Conservation (phyloP, 441 rosid genomes). For the Bruguiera hainesii region DNA sequence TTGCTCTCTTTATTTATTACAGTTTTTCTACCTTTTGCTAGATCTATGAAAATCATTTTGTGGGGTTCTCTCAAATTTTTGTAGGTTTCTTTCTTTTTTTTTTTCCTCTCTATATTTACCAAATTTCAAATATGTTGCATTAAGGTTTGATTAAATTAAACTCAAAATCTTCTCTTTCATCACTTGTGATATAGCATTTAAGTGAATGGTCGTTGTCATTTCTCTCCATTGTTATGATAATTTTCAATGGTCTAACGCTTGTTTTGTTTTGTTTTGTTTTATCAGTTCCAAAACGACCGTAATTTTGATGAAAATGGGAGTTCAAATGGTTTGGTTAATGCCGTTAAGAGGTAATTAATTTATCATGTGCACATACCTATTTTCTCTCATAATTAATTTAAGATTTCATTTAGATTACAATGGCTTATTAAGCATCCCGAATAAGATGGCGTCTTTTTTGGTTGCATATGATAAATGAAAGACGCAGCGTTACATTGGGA, state of each 20-base stretch:
- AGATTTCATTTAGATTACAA: no score
- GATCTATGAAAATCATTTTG: slow-evolving; percentile 21
- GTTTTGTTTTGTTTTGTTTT: slow-evolving; percentile 18
- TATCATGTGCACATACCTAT: not conserved
- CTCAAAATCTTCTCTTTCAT: slow-evolving; percentile 24
- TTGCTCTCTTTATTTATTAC: not conserved
- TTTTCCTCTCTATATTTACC: not conserved
- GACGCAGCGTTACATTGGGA: slow-evolving; percentile 18
- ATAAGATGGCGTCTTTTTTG: no score
- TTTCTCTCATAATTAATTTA: slow-evolving; percentile 28
- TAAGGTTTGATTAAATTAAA: slow-evolving; percentile 42
- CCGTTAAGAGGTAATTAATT: slow-evolving; percentile 39
- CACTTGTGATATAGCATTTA: slow-evolving; percentile 27
- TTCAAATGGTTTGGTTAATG: slow-evolving; percentile 40
- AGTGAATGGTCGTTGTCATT: slow-evolving; percentile 34
- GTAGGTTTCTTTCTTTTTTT: slow-evolving; percentile 3
- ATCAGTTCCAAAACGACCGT: slow-evolving; percentile 44
- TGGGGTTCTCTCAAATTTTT: slow-evolving; percentile 11
- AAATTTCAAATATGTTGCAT: slow-evolving; percentile 22
- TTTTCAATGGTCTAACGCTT: not conserved
- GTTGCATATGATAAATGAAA: no score
- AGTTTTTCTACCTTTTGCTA: not conserved
- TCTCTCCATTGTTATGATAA: slow-evolving; percentile 5
- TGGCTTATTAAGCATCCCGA: no score
- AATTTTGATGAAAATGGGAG: slow-evolving; percentile 44